phyloP scores from a whole-genome alignment of 2,329 filamentous ascomycete genomes.

The Corinectria fuckeliana region DNA sequence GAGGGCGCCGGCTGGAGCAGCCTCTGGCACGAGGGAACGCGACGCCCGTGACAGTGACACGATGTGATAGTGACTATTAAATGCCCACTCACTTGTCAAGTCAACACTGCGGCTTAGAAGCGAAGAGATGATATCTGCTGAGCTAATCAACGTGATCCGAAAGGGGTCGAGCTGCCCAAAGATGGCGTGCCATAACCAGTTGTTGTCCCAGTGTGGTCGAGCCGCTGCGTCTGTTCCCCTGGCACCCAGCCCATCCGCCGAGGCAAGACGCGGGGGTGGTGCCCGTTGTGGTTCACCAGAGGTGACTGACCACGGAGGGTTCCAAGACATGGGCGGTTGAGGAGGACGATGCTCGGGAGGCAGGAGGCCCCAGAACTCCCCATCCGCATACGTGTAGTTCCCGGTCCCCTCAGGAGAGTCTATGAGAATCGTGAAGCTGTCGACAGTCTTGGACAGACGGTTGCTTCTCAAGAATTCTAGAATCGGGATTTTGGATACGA shows the following conservation, averaged over 20 bases:
- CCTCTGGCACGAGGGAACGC: no score
- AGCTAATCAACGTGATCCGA: conserved; percentile 63
- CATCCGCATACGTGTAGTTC: conserved; percentile 37
- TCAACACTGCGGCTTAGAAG: conserved; percentile 65
- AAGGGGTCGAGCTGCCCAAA: conserved; percentile 60
- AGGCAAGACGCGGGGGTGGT: background rate
- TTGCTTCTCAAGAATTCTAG: conserved; percentile 48
- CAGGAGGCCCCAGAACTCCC: conserved; percentile 39
- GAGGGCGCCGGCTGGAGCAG: no score
- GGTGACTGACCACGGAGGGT: conserved; percentile 37
- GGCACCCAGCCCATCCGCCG: background rate
- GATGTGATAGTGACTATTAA: conserved; percentile 68
- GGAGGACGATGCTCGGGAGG: conserved; percentile 33
- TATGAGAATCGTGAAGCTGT: conserved; percentile 51
- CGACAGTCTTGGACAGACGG: conserved; percentile 48
- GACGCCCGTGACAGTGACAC: conserved; percentile 53
- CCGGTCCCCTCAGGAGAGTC: conserved; percentile 36
- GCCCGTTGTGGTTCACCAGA: conserved; percentile 9
- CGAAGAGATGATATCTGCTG: conserved; percentile 66
- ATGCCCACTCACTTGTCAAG: conserved; percentile 66
- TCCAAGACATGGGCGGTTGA: conserved; percentile 27
- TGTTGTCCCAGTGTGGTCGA: conserved; percentile 38
- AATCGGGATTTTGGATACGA: conserved; percentile 43
- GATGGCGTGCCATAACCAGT: conserved; percentile 62
- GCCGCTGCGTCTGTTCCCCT: conserved; percentile 31